Conservation (phyloP, 345 rosid genomes). For the Gossypium stocksii region DNA sequence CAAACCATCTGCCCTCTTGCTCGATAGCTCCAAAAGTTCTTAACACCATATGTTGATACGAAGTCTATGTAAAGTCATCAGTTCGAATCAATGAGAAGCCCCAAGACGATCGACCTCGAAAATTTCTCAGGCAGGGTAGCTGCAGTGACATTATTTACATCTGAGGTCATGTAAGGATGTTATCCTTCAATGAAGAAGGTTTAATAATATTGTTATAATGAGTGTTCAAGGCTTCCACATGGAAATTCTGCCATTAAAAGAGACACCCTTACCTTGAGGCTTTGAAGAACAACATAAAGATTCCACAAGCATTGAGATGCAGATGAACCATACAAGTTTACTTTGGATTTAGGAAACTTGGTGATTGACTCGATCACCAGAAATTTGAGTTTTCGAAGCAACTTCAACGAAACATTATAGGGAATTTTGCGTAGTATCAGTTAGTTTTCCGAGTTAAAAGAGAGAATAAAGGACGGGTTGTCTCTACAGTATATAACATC, state of each 20-base stretch:
- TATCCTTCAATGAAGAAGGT: background rate
- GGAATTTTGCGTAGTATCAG: conserved; percentile 15
- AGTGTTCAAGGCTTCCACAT: background rate
- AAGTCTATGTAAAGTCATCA: conserved; percentile 34
- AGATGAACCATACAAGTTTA: background rate
- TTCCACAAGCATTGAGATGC: background rate
- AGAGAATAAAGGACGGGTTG: background rate
- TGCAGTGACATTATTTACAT: conserved; percentile 31
- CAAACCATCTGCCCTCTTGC: too few relatives aligned
- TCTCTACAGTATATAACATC: conserved; percentile 27
- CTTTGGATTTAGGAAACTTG: background rate
- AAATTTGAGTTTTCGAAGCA: background rate
- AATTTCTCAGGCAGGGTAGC: conserved; percentile 53
- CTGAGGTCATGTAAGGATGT: conserved; percentile 54
- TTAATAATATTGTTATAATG: background rate
- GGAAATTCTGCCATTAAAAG: background rate
- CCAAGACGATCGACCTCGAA: conserved; percentile 63
- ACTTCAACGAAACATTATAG: conserved; percentile 1
- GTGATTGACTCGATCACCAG: background rate
- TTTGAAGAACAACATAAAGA: too few relatives aligned
- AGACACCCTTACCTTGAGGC: too few relatives aligned
- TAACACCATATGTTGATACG: too few relatives aligned
- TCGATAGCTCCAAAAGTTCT: too few relatives aligned
- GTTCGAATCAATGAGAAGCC: conserved; percentile 52
- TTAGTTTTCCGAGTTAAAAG: background rate